Percentiles rank a stretch among this genome's conserved stretches.
Evolutionary conservation across 805 yeast genomes (phyloP).

Genomic region (Metschnikowia lunata): DNA sequence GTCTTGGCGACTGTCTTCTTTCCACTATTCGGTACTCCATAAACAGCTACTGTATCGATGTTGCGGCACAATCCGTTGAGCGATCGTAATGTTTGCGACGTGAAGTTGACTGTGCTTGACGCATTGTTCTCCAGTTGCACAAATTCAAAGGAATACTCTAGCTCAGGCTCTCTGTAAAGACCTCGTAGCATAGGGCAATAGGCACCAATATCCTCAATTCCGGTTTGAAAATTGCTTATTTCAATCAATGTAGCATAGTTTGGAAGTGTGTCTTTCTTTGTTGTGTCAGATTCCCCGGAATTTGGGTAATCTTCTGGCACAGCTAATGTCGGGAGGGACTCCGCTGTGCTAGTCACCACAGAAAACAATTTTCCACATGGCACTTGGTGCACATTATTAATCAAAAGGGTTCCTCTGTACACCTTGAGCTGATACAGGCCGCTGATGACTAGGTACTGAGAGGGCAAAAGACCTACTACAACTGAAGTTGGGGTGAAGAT

Average conservation of each 20-base stretch:
- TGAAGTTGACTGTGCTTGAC: constrained; percentile 5
- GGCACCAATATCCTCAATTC: constrained; percentile 41
- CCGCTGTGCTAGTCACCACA: constrained; percentile 31
- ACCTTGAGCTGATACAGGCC: constrained; percentile 46
- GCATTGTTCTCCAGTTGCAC: not conserved
- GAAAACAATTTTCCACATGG: constrained; percentile 23
- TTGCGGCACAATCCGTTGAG: constrained; percentile 7
- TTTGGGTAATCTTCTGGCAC: constrained; percentile 34
- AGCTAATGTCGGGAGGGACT: constrained; percentile 41
- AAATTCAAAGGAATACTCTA: constrained; percentile 12
- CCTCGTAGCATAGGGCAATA: constrained; percentile 45
- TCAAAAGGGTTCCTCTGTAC: constrained; percentile 43
- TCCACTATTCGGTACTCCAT: constrained; percentile 76
- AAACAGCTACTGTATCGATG: constrained; percentile 34
- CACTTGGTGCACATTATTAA: constrained; percentile 37
- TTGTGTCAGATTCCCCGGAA: constrained; percentile 16
- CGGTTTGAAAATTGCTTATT: constrained; percentile 35
- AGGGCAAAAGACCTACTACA: constrained; percentile 38
- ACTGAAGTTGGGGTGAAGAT: constrained; percentile 11
- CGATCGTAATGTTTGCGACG: constrained; percentile 2
- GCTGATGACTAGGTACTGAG: constrained; percentile 40
- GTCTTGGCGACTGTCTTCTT: constrained; percentile 67
- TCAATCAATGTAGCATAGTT: constrained; percentile 41
- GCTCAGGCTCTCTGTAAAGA: constrained; percentile 15
- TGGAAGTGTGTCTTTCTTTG: constrained; percentile 20